Evolutionary conservation across 2,329 filamentous ascomycete genomes (phyloP).

Genomic region (Sphaerulina musiva): DNA sequence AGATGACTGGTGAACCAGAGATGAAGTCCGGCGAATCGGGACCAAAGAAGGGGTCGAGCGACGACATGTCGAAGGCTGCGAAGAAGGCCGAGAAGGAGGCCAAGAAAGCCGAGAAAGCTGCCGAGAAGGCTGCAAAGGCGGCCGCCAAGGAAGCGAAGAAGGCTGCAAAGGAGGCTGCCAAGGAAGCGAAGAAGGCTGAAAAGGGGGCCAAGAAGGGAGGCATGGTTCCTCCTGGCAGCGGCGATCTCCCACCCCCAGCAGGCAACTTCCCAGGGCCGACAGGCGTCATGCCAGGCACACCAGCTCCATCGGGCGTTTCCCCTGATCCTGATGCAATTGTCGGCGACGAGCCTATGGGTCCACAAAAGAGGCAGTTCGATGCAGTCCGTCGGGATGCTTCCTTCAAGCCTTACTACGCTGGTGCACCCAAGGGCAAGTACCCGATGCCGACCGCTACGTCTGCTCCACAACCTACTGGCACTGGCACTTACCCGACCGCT

Average conservation of each 20-base stretch:
- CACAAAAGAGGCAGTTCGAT: constrained; percentile 7
- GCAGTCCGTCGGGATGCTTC: neutral
- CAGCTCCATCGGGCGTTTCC: neutral
- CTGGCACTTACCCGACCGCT: too few species aligned
- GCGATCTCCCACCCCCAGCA: neutral
- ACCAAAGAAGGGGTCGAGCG: neutral
- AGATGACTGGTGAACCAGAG: too few species aligned
- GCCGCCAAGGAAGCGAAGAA: neutral
- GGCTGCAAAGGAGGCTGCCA: neutral
- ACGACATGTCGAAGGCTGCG: too few species aligned
- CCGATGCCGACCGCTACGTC: constrained; percentile 4
- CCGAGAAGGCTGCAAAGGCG: neutral
- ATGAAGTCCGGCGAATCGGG: too few species aligned
- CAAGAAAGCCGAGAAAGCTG: neutral
- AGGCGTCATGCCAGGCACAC: neutral
- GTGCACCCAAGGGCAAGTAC: neutral
- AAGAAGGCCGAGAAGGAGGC: neutral
- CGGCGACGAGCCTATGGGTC: neutral
- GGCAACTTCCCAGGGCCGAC: constrained; percentile 5
- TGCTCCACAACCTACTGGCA: neutral
- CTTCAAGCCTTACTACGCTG: constrained; percentile 9
- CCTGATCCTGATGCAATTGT: too few species aligned
- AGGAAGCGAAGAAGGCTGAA: neutral
- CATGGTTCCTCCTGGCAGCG: neutral
- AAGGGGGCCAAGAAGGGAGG: neutral